These are phyloP conservation scores for Silene conica DNA, from an alignment of 148 eudicot species.

Conservation along the genomic window DNA sequence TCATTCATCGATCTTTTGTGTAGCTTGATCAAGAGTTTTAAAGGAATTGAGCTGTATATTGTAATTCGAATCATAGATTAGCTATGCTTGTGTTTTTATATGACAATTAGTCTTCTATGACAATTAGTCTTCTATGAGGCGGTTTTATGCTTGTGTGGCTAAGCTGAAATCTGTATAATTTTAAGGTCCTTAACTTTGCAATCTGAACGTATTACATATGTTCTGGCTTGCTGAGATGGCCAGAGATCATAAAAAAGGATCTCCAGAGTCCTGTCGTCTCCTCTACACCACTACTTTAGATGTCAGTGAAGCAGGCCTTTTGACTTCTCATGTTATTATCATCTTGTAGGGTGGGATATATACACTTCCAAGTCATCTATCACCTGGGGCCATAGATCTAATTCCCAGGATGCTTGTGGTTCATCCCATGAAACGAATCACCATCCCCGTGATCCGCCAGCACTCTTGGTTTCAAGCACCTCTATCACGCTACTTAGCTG, in stretches of 20 bases:
- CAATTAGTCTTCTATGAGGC: too few relatives aligned
- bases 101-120: too few relatives aligned
- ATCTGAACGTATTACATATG: too few relatives aligned
- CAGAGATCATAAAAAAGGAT: too few relatives aligned
- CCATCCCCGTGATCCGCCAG: constrained; percentile 77
- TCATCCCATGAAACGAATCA: constrained; percentile 84
- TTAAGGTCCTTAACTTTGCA: too few relatives aligned
- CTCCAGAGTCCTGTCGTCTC: too few relatives aligned
- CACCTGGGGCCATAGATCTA: constrained; percentile 76
- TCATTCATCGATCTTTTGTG: background rate
- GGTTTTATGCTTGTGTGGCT: too few relatives aligned
- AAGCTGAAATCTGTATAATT: too few relatives aligned
- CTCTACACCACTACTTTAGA: too few relatives aligned
- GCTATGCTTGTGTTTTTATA: background rate
- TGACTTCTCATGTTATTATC: background rate
- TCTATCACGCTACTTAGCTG: constrained; percentile 89
- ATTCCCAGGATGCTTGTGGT: constrained; percentile 94
- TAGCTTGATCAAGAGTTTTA: background rate
- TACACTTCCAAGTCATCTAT: constrained; percentile 88
- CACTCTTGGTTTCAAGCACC: constrained; percentile 88
- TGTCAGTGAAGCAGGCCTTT: too few relatives aligned
- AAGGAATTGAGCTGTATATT: background rate
- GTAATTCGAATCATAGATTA: background rate
- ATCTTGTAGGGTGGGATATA: constrained; percentile 75
- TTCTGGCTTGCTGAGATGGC: too few relatives aligned